Base-by-base conservation (phyloP, 805 yeast genomes). In the Myxozyma geophila region DNA sequence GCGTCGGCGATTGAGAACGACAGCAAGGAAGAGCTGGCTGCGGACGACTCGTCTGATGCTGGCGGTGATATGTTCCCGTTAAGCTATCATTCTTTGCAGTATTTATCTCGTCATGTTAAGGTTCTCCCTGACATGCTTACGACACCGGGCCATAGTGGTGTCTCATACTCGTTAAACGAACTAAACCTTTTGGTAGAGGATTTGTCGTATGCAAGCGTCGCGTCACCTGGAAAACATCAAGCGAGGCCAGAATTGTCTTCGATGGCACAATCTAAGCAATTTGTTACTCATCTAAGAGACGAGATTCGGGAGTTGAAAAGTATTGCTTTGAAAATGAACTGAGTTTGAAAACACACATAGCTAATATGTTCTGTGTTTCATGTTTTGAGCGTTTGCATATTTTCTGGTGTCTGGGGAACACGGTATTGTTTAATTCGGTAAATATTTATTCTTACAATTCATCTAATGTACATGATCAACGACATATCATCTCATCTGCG, bases 301-400 rank as follows among this genome's bases (percentile, higher is more conserved):
- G 69, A 66, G 10, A 60, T 66, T 19, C 39, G 69, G n/a, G 57
- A 21, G 10, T 47, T 66, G 21, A 66, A 66, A 47, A 65, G 69
- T 41, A 33, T 64, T 23, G 66, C 63, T 23, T 33, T 66, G 59
- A 51, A 55, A 6, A 40, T 66, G 54, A 49, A 43, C 37, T 40
- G 13, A 44, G 40, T 15, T 49, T 5, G n/a, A 28, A 2, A 9
- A 12, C 19, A n/a, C 13, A 10, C 35, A 8, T 47, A 7, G 36
- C 9, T 47, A 3, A 2, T 4, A 9, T 21, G 17, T 47, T 21
- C 17, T 10, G 37, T 36, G 21, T 10, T 28, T 7, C 23, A 13
- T 23, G 58, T 6, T 19, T 12, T 54, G 39, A 4, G 44, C 41
- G 12, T 50, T 17, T 28, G 28, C 28, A 28, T 28, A 28, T 28